Evolutionary conservation across 2,329 filamentous ascomycete genomes (phyloP), one percentile per base, ranked within the genome.

Genomic region (Microcyclospora tardicrescens): DNA sequence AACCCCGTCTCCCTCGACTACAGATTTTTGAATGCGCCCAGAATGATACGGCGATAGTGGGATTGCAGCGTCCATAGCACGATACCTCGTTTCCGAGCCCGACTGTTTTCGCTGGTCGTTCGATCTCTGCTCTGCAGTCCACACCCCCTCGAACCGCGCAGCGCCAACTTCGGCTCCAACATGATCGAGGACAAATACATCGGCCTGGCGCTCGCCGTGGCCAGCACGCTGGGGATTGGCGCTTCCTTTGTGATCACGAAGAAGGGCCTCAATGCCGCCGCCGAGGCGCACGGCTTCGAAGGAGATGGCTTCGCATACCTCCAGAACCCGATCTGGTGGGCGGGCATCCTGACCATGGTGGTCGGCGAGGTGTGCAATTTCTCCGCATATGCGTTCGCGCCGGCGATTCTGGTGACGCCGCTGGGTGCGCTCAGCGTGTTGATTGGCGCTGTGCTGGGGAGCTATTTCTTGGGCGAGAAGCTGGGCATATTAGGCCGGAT

Each of bases 261-360:
- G 68, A 96, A 95, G 75, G 89, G 89, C 49, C 73, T 98, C 51
- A 85, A 87, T 61, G 83, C 94, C 62, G 84, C 86, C 47, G 84
- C 84, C 57, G 81, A 93, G 63, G 75, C 78, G 53, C 87, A 95
- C 66, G 93, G 91, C 35, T 98, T 96, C 58, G 86, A 95, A 60
- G 91, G 93, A 52, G 91, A 96, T 54, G 91, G 91, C 41, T 98
- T 84, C 61, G 80, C 85, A 58, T 98, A 98, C 63, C 64, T 98
- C 41, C 84, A 80, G 60, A 96, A 84, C 60, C 87, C 89, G n/a
- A 71, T 89, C 53, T 98, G 91, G 91, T 98, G 91, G 91, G 84
- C 76, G 42, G 91, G 91, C 49, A 95, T 96, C 51, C 67, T 80
- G 49, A 93, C 86, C 57, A 77, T 98, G 75, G 82, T 86, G 43